Percentiles rank a stretch among this genome's conserved stretches.
Evolutionary conservation across 2,329 filamentous ascomycete genomes (phyloP).

Genomic region (Chrysoporthe austroafricana): DNA sequence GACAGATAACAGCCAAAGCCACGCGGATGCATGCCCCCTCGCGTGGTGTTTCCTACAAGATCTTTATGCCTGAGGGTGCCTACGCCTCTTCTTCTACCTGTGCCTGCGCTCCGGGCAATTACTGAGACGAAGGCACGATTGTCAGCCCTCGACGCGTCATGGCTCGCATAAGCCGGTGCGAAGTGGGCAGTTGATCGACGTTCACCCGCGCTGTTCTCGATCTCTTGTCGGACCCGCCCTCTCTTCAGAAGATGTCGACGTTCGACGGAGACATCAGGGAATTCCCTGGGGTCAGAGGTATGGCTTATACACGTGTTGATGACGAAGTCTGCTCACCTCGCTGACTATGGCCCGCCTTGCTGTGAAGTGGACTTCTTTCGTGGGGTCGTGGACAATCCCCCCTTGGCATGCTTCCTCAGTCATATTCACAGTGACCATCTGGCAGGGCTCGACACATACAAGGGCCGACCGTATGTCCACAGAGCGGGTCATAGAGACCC

Average conservation of each 20-base stretch:
- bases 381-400: constrained; percentile 52
- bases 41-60: background rate
- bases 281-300: constrained; percentile 77
- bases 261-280: constrained; percentile 74
- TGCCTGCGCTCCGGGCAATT: background rate
- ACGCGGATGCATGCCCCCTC: background rate
- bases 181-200: background rate
- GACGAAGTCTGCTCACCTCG: background rate
- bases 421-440: constrained; percentile 94
- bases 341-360: constrained; percentile 2
- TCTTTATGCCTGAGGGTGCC: background rate
- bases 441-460: constrained; percentile 70
- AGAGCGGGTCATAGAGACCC: fast-evolving
- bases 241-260: constrained; percentile 65
- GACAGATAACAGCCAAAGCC: background rate
- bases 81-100: background rate
- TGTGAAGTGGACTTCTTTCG: constrained; percentile 80
- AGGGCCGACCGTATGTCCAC: constrained; percentile 17
- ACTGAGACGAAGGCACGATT: background rate
- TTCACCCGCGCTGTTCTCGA: background rate
- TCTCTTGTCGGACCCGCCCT: background rate
- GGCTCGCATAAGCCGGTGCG: background rate
- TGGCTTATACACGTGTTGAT: background rate
- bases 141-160: background rate
- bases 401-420: constrained; percentile 84